Evolutionary conservation across 768 basidiomycete genomes (phyloP), one percentile per base, ranked within the genome.

Genomic region (Mycena metata): DNA sequence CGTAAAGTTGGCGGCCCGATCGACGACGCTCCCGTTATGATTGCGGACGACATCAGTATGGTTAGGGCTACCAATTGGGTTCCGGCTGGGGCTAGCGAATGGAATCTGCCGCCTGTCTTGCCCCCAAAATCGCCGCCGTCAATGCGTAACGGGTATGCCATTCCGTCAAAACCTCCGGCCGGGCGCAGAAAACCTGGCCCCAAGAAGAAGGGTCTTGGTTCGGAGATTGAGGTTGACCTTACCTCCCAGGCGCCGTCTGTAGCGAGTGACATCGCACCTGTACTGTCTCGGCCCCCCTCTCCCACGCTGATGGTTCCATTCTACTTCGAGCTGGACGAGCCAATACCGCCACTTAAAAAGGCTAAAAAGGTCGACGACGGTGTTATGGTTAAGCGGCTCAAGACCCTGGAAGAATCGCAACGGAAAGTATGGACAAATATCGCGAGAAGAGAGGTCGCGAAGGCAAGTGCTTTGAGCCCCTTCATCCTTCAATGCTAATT

Each of bases 361-460:
- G 93, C 92, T 7, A 93, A 92, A 78, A 92, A 90, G 77, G 82
- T 92, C 3, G 94, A 95, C 61, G 91, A 91, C 51, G 81, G 78
- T 63, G 85, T 88, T 4, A 91, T 92, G 86, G 77, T 87, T 26
- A 94, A 94, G 75, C 88, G 94, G 45, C 83, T 95, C 65, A 91
- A 90, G 77, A 84, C 88, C 8, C 76, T 96, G 35, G 95, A 95
- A 76, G 96, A 96, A 72, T 84, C 91, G 0, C 95, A 96, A 80
- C 86, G 88, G 65, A 96, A 95, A 79, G 91, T 95, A 11, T 97
- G 96, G 96, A 90, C 90, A 23, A 94, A 91, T 73, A 96, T 97
- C 55, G 96, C 94, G 1, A 85, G 88, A 69, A 85, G 89, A 72
- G 96, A 96, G 73, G 88, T 96, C 52, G 90, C 91, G 33, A 96